phyloP scores from a whole-genome alignment of 2,329 filamentous ascomycete species.

The Neocatenulostroma microsporum region DNA sequence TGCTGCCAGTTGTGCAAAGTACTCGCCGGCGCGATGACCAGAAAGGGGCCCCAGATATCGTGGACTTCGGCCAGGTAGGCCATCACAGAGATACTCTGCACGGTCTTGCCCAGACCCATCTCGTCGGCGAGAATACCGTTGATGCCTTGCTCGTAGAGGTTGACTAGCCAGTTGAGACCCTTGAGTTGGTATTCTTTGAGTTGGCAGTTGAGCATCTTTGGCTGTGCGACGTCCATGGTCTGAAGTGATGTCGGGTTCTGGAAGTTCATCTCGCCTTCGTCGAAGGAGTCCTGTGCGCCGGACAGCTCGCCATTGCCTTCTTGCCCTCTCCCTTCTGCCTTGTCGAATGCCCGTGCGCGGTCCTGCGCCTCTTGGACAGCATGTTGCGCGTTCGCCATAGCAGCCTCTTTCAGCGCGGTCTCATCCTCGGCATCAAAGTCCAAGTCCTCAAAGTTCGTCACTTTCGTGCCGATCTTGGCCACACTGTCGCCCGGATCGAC shows the following conservation, averaged over 20 bases:
- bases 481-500: slow-evolving; percentile 43
- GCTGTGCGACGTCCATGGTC: slow-evolving; percentile 88
- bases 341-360: slow-evolving; percentile 88
- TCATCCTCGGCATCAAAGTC: slow-evolving; percentile 97
- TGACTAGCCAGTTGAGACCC: slow-evolving; percentile 98
- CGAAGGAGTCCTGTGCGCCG: slow-evolving; percentile 48
- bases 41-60: slow-evolving; percentile 95
- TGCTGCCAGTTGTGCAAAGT: slow-evolving; percentile 99
- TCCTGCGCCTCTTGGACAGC: slow-evolving; percentile 91
- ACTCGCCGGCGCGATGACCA: slow-evolving; percentile 92
- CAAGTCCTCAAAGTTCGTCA: slow-evolving; percentile 88
- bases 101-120: slow-evolving; percentile 98
- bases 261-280: slow-evolving; percentile 98
- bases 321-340: slow-evolving; percentile 53
- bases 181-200: slow-evolving; percentile 99
- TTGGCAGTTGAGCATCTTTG: slow-evolving; percentile 84
- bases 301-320: slow-evolving; percentile 42
- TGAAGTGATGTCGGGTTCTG: slow-evolving; percentile 95
- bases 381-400: slow-evolving; percentile 91
- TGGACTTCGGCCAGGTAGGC: slow-evolving; percentile 94
- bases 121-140: slow-evolving; percentile 98
- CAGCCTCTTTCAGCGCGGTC: slow-evolving; percentile 67
- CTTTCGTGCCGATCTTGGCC: slow-evolving; percentile 54
- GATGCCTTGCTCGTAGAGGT: slow-evolving; percentile 98
- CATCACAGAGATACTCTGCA: slow-evolving; percentile 99